Base-by-base conservation (phyloP, 2,329 filamentous ascomycete species). In the Dactylellina cionopaga region DNA sequence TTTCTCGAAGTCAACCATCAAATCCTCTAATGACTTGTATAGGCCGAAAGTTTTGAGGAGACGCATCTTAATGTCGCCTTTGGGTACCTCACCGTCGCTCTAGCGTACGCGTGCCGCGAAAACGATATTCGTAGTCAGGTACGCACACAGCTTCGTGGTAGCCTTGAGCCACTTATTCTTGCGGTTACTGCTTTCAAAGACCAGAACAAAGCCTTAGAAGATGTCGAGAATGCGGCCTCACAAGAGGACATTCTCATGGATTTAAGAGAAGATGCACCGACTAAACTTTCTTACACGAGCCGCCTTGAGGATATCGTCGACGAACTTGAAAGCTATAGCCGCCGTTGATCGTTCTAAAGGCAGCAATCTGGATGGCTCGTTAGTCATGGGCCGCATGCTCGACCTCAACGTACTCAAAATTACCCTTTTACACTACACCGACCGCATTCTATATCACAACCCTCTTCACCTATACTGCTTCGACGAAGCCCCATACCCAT, bases 31-130 rank as follows among this genome's bases (percentile, higher is more conserved):
- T 51, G 3, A 17, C n/a, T 3, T 22, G 15, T 44, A 19, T 43
- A 82, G 74, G 81, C 80, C 24, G 79, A 80, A 68, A 81, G 81
- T 0, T 76, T 80, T 29, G 79, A 85, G 75, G 85, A 87, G 76
- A 83, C 85, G 17, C 84, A 85, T 63, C 82, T 83, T 22, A 87
- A 88, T 77, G 87, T 90, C 37, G 84, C 85, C 1, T 84, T 87
- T 73, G 88, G 88, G 11, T 90, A 89, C 77, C 80, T 90, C n/a
- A 84, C 87, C 1, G 84, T 90, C 4, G 82, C 89, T 10, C 81
- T 90, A 4, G 85, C 86, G 49, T 87, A 86, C 47, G 80, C 90
- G 3, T 89, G 86, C 77, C 81, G 87, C 39, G 83, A 86, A 64
- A 55, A 76, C 7, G 78, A 78, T 5, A 81, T 84, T 3, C 81